Conservation (phyloP, 768 basidiomycete species). For the Suillus weaverae region DNA sequence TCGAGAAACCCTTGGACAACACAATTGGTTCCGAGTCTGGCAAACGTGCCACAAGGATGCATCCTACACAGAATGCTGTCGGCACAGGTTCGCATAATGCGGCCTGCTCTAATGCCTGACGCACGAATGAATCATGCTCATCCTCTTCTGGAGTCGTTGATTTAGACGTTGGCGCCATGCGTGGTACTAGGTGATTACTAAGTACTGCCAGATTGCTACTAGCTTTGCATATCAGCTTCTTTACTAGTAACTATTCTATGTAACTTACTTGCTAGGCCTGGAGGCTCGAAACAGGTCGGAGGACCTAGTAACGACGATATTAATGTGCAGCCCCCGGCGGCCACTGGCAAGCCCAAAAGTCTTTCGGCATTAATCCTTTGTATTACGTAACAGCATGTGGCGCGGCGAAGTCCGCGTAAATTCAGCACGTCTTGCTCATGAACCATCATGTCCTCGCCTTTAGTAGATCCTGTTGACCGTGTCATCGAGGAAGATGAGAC, state of each 20-base stretch:
- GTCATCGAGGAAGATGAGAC: slow-evolving; percentile 52
- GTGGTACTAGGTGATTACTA: background rate
- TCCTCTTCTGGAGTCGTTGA: slow-evolving; percentile 8
- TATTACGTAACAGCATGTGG: slow-evolving; percentile 3
- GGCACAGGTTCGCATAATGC: slow-evolving; percentile 64
- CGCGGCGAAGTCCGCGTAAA: slow-evolving; percentile 7
- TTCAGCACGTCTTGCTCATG: slow-evolving; percentile 19
- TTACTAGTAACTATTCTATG: slow-evolving; percentile 30
- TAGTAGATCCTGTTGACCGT: slow-evolving; percentile 35
- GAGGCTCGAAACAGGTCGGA: background rate
- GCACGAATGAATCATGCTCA: slow-evolving; percentile 48
- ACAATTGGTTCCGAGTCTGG: slow-evolving; percentile 48
- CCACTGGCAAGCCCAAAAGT: background rate
- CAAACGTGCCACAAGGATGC: slow-evolving; percentile 58
- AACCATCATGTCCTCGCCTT: slow-evolving; percentile 57
- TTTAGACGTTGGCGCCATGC: background rate
- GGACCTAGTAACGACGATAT: background rate
- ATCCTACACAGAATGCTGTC: slow-evolving; percentile 92
- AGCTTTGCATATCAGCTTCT: background rate
- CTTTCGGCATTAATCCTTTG: background rate
- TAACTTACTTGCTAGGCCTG: slow-evolving; percentile 46
- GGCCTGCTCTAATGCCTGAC: slow-evolving; percentile 69
- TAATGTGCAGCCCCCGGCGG: background rate
- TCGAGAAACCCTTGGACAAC: slow-evolving; percentile 81
- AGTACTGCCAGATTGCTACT: background rate